These are phyloP conservation scores for Deuterostichococcus epilithicus DNA, from an alignment of 139 green algal species.

Conservation along the genomic window DNA sequence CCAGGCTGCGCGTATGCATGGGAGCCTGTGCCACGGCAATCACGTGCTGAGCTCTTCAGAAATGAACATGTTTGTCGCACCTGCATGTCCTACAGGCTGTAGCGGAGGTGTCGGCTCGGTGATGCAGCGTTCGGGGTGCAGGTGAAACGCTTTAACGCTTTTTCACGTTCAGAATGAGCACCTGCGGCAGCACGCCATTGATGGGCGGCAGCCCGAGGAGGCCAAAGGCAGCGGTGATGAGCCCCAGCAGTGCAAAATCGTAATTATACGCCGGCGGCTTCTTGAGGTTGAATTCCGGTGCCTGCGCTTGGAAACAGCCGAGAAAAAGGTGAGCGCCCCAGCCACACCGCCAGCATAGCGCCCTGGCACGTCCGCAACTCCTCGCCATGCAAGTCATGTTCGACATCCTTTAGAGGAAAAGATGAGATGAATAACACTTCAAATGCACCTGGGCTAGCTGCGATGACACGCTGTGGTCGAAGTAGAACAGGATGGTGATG, in stretches of 20 bases:
- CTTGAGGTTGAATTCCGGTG: slow-evolving; percentile 56
- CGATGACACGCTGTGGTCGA: slow-evolving; percentile 80
- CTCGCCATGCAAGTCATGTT: too few species aligned
- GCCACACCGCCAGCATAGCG: background rate
- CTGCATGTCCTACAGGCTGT: too few species aligned
- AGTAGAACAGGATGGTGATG: slow-evolving; percentile 87
- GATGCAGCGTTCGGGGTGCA: too few species aligned
- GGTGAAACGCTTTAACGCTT: too few species aligned
- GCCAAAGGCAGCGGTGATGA: slow-evolving; percentile 61
- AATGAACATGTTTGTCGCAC: too few species aligned
- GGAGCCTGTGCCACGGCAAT: slow-evolving; percentile 32
- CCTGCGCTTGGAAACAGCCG: slow-evolving; percentile 8
- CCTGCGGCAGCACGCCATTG: slow-evolving; percentile 86
- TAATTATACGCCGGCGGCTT: slow-evolving; percentile 68
- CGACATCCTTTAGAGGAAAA: too few species aligned
- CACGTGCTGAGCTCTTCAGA: background rate
- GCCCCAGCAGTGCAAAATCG: slow-evolving; percentile 77
- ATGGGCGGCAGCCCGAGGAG: slow-evolving; percentile 79
- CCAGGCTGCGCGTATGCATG: slow-evolving; percentile 78
- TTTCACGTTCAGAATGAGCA: background rate
- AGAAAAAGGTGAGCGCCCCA: background rate
- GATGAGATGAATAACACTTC: too few species aligned
- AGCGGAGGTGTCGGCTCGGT: too few species aligned
- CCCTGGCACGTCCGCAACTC: background rate
- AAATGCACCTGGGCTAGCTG: slow-evolving; percentile 77